A percentile compares a stretch with the other conserved stretches of the same genome.
These are phyloP conservation scores for Diaporthe sp. DNA, from an alignment of 2,329 filamentous ascomycete genomes.

Conservation along the genomic window DNA sequence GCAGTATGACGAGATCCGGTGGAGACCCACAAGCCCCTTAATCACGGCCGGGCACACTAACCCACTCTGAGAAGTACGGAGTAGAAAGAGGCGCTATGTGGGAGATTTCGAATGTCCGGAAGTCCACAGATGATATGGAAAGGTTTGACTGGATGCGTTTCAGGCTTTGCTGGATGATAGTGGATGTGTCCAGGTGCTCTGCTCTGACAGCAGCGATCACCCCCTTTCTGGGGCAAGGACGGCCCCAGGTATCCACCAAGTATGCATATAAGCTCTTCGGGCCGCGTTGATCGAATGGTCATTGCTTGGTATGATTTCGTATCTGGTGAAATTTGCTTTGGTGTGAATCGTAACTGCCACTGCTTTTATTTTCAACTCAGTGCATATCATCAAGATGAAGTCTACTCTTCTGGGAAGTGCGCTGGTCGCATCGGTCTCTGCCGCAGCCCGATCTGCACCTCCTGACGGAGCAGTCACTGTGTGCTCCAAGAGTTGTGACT, in stretches of 20 bases:
- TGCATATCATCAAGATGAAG: background rate
- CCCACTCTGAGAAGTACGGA: background rate
- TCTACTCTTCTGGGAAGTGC: background rate
- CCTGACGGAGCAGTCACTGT: constrained; percentile 23
- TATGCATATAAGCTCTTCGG: constrained; percentile 14
- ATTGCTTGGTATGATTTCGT: background rate
- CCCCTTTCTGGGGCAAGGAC: background rate
- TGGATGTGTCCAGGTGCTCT: background rate
- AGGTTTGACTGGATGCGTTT: constrained; percentile 5
- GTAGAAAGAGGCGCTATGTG: background rate
- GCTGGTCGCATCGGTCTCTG: constrained; percentile 2
- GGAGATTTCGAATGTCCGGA: constrained; percentile 19
- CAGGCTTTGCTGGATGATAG: background rate
- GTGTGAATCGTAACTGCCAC: background rate
- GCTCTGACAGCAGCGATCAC: background rate
- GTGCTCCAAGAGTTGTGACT: constrained; percentile 24
- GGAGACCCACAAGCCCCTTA: constrained; percentile 22
- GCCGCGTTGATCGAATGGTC: background rate
- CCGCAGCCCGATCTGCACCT: constrained; percentile 11
- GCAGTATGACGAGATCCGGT: background rate
- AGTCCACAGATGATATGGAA: background rate
- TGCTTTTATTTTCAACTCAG: too few species aligned
- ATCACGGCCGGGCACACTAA: constrained; percentile 4
- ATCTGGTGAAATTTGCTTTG: background rate
- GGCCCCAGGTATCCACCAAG: background rate